A percentile compares a stretch with the other conserved stretches of the same genome.
Conservation (phyloP, 164 flowering plant genomes). For the Chimonanthus praecox region DNA sequence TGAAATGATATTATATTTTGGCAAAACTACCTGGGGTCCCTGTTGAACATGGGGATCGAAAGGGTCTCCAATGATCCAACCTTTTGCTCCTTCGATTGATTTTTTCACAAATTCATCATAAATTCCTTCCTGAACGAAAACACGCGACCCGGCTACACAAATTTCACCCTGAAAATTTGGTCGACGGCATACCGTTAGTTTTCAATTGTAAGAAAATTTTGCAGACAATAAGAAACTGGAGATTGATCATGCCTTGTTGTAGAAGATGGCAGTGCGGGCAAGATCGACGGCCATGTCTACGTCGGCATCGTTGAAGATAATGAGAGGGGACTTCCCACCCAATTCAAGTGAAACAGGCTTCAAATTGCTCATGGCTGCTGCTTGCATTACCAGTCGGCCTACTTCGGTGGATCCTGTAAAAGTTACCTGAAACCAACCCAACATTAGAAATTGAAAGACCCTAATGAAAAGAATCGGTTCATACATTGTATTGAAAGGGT, state of each 20-base stretch:
- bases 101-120: constrained; percentile 60
- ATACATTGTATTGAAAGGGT: background rate
- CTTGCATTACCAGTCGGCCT: constrained; percentile 65
- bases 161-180: constrained; percentile 61
- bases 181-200: background rate
- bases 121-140: constrained; percentile 80
- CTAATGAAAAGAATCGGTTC: background rate
- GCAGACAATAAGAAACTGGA: background rate
- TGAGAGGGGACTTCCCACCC: constrained; percentile 88
- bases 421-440: constrained; percentile 37
- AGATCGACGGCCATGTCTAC: constrained; percentile 53
- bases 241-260: constrained; percentile 44
- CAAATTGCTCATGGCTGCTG: constrained; percentile 77
- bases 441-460: background rate
- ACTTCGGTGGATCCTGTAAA: constrained; percentile 85
- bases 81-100: constrained; percentile 44
- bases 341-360: constrained; percentile 66
- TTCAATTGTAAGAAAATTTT: background rate
- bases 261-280: constrained; percentile 42
- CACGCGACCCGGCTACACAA: constrained; percentile 72
- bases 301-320: constrained; percentile 79
- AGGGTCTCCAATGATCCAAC: constrained; percentile 79
- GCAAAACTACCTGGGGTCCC: constrained; percentile 62
- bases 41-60: constrained; percentile 58
- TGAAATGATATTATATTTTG: background rate